A percentile compares a stretch with the other conserved stretches of the same genome.
Conservation (phyloP, 1,284 basidiomycete species). For the Cystobasidiaceae sp. region DNA sequence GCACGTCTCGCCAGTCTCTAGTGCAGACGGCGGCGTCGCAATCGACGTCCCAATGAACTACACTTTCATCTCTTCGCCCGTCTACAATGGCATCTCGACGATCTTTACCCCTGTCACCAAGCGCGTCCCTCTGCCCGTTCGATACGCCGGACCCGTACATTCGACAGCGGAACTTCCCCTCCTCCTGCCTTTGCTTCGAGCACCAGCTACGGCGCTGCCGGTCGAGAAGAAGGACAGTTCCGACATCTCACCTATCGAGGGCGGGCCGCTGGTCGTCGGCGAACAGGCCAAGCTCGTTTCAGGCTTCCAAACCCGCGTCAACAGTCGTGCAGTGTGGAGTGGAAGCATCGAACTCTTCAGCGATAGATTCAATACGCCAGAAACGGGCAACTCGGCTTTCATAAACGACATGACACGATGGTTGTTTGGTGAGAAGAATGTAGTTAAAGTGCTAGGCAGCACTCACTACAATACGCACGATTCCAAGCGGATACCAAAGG, state of each 20-base stretch:
- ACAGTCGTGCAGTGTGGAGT: conserved; percentile 71
- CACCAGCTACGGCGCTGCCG: conserved; percentile 55
- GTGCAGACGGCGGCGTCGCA: conserved; percentile 49
- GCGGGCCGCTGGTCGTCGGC: conserved; percentile 68
- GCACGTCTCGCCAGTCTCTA: conserved; percentile 55
- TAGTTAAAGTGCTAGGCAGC: conserved; percentile 69
- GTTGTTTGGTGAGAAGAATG: conserved; percentile 83
- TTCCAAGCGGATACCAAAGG: conserved; percentile 54
- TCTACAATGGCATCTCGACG: conserved; percentile 56
- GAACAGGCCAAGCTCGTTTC: conserved; percentile 69
- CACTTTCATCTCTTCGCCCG: conserved; percentile 18
- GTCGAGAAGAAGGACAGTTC: conserved; percentile 32
- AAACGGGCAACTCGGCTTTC: conserved; percentile 70
- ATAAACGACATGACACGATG: conserved; percentile 70
- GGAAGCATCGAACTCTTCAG: conserved; percentile 76
- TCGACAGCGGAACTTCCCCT: conserved; percentile 63
- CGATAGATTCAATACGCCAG: conserved; percentile 44
- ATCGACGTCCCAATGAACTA: conserved; percentile 19
- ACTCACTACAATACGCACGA: conserved; percentile 56
- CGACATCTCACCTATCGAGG: conserved; percentile 61
- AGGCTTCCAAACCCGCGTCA: conserved; percentile 78
- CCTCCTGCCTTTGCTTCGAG: conserved; percentile 72
- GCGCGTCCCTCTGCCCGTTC: conserved; percentile 54
- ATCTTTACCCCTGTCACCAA: conserved; percentile 35
- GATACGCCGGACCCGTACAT: conserved; percentile 74